Evolutionary conservation across 176 grass and related monocot species (phyloP), one percentile per base, ranked within the genome.

Genomic region (Juncus inflexus): DNA sequence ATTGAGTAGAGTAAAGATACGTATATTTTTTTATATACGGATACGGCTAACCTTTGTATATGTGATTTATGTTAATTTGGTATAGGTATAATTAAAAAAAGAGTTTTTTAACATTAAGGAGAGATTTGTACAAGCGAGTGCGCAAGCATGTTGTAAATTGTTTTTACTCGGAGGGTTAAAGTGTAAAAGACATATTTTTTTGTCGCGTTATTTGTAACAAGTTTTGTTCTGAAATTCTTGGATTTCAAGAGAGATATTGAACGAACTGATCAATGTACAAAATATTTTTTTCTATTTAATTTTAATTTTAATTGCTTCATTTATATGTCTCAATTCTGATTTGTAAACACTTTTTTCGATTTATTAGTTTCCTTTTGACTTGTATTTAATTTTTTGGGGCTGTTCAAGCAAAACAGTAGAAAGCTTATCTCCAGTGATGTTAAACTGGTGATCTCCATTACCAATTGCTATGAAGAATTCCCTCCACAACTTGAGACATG

Each of bases 21-120:
- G 52, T 78, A 80, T 28, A 28, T 28, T 28, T 28, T 28, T 28
- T 28, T 28, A 28, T 28, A 47, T 72, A 78, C 58, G 70, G 69
- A 87, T 58, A 49, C 65, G 78, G 61, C 77, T 80, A 77, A 76
- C 76, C 70, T 77, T 83, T 76, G 9, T 47, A 47, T 71, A 58
- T 71, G 68, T 71, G 68, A 72, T 83, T 71, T 70, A 75, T 74
- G 19, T 28, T 28, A 28, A 28, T 28, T 28, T 28, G 19, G 19
- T 28, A 28, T 28, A 28, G 19, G 19, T 28, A 28, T 28, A 28
- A 70, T 19, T 67, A 72, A 80, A 87, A 81, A 69, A 60, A 78
- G 83, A 76, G 57, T 78, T 91, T 73, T 42, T 84, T 39, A 77
- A 87, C 76, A 75, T 77, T 83, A 89, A 79, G 85, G 85, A 82